Percentiles rank a stretch among this genome's conserved stretches.
Conservation (phyloP, 2,329 filamentous ascomycete species). For the Pseudocercospora cruenta region DNA sequence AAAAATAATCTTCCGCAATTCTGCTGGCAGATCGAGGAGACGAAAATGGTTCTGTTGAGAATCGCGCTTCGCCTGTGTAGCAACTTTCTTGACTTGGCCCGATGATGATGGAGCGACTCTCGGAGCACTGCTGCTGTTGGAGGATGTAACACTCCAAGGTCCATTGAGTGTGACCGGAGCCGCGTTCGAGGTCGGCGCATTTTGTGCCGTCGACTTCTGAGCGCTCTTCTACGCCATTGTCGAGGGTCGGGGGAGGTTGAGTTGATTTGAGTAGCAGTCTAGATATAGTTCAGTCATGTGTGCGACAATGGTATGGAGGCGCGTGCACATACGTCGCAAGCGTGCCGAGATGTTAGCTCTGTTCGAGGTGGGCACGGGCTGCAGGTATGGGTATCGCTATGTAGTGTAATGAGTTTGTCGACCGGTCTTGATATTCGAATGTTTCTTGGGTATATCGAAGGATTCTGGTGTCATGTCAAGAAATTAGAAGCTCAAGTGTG, state of each 20-base stretch:
- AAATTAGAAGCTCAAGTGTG: not conserved
- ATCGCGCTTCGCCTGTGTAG: not conserved
- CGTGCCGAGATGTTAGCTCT: not conserved
- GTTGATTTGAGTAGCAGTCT: not conserved
- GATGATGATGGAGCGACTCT: not conserved
- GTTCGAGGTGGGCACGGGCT: not conserved
- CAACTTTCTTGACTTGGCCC: not conserved
- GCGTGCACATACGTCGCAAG: not conserved
- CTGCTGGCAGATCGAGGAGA: not conserved
- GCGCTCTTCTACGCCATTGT: not conserved
- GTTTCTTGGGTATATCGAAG: not conserved
- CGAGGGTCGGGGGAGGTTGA: not conserved
- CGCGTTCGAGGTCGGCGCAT: not conserved
- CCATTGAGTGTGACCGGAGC: not conserved
- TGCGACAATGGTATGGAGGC: not conserved
- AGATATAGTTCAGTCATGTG: not conserved
- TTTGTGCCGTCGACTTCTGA: not conserved
- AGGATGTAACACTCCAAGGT: not conserved
- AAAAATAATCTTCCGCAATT: not conserved
- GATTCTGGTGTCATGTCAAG: not conserved
- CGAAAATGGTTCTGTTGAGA: not conserved
- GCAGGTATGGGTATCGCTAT: not conserved
- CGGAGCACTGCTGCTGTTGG: not conserved
- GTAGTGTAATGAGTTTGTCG: not conserved
- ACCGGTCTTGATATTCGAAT: not conserved